These are phyloP conservation scores for Schizochytrium sp. DNA, from an alignment of 108 stramenopile species.

Conservation along the genomic window DNA sequence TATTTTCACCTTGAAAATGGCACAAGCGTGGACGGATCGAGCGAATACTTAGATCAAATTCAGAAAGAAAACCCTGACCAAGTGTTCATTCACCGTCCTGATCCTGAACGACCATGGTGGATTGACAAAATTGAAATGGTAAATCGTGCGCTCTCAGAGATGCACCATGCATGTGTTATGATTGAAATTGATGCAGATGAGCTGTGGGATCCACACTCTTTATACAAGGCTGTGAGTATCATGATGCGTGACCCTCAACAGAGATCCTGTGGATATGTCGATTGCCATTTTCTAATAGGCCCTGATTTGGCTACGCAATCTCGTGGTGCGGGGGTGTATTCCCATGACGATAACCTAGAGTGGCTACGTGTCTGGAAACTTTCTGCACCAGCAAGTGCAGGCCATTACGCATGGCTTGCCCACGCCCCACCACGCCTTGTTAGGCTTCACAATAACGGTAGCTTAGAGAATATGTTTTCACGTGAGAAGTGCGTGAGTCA, in stretches of 20 bases:
- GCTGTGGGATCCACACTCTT: constrained; percentile 64
- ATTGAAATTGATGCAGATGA: constrained; percentile 72
- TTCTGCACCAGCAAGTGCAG: constrained; percentile 18
- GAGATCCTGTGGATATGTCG: constrained; percentile 67
- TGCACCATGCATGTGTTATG: constrained; percentile 63
- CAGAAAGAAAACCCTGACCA: neutral
- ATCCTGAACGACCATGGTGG: constrained; percentile 40
- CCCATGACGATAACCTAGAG: constrained; percentile 63
- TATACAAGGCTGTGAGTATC: constrained; percentile 28
- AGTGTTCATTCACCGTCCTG: constrained; percentile 51
- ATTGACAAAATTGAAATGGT: constrained; percentile 70
- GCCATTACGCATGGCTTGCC: constrained; percentile 38
- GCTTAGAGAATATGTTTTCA: neutral
- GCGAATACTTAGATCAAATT: constrained; percentile 63
- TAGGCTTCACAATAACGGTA: neutral
- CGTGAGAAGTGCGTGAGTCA: constrained; percentile 41
- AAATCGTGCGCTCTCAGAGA: constrained; percentile 63
- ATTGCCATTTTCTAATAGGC: constrained; percentile 71
- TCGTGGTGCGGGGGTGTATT: constrained; percentile 63
- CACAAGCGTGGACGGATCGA: constrained; percentile 63
- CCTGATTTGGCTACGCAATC: constrained; percentile 61
- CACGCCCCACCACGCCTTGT: constrained; percentile 71
- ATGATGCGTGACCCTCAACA: constrained; percentile 1
- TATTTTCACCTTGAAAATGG: constrained; percentile 57
- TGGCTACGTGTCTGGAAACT: constrained; percentile 71